Percentiles rank a stretch among this genome's conserved stretches.
These are phyloP conservation scores for Apocynum venetum DNA, from an alignment of 257 asterid genomes.

Conservation along the genomic window DNA sequence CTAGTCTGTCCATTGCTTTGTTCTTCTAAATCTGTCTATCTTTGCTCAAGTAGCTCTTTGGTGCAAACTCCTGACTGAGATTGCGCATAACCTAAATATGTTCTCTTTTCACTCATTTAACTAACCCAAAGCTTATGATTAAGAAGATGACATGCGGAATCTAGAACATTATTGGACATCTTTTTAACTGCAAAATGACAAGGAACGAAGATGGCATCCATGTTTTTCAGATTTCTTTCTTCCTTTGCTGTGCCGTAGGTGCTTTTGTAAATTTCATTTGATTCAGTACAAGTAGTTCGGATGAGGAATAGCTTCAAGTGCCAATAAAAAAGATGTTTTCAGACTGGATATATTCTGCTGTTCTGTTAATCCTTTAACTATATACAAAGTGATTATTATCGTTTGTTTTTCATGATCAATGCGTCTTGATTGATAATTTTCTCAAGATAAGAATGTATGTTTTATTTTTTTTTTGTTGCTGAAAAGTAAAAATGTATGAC, in stretches of 20 bases:
- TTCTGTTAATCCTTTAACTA: no score
- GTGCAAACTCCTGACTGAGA: background rate
- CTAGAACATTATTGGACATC: background rate
- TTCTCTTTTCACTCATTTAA: background rate
- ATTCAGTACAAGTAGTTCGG: background rate
- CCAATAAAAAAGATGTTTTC: no score
- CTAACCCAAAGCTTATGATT: background rate
- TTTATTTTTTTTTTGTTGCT: no score
- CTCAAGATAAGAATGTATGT: no score
- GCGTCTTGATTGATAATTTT: no score
- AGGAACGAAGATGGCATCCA: background rate
- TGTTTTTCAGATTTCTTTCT: background rate
- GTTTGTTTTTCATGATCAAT: no score
- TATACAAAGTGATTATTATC: no score
- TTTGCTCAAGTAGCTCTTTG: background rate
- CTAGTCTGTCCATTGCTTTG: background rate
- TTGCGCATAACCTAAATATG: background rate
- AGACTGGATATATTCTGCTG: no score
- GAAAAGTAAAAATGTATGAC: no score
- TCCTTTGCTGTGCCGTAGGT: background rate
- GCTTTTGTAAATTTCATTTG: background rate
- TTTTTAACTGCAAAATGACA: no score
- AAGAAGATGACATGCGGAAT: background rate
- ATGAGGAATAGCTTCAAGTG: background rate
- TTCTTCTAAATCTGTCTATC: no score